Percentiles rank a stretch among this genome's conserved stretches.
Evolutionary conservation across 2,329 filamentous ascomycete genomes (phyloP).

Genomic region (Exophiala aquamarina): DNA sequence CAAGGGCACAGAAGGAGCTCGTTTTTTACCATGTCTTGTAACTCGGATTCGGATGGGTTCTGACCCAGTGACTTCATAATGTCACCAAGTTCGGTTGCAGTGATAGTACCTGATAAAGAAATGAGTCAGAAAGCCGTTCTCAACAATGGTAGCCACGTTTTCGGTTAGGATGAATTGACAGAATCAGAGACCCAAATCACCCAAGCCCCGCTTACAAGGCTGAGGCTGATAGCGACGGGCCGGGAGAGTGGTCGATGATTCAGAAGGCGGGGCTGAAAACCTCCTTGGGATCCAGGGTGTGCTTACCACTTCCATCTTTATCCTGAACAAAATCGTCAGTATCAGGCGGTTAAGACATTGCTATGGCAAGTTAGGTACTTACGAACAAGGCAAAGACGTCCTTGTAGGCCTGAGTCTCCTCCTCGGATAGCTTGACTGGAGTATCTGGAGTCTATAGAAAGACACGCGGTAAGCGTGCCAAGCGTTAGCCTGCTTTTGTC

Average conservation of each 20-base stretch:
- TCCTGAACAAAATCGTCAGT: constrained; percentile 26
- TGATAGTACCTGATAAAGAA: constrained; percentile 56
- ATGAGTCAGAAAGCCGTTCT: not conserved
- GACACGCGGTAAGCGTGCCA: constrained; percentile 2
- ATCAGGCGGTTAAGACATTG: not conserved
- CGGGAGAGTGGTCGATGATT: not conserved
- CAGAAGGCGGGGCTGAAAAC: not conserved
- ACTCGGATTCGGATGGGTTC: constrained; percentile 62
- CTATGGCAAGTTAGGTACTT: constrained; percentile 13
- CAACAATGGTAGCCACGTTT: not conserved
- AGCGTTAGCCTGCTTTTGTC: constrained; percentile 8
- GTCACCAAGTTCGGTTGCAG: constrained; percentile 61
- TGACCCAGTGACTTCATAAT: constrained; percentile 65
- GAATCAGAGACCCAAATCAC: no score
- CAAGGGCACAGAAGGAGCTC: no score
- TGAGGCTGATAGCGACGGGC: constrained; percentile 1
- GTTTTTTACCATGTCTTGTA: constrained; percentile 55
- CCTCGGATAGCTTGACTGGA: constrained; percentile 20
- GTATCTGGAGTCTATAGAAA: constrained; percentile 18
- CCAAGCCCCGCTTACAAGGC: constrained; percentile 5
- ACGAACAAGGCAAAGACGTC: constrained; percentile 35
- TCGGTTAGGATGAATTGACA: no score
- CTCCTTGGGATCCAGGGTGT: not conserved
- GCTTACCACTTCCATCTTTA: constrained; percentile 33
- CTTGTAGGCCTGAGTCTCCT: constrained; percentile 31